Conservation (phyloP, 306 rosid species). For the Lupinus albus region DNA sequence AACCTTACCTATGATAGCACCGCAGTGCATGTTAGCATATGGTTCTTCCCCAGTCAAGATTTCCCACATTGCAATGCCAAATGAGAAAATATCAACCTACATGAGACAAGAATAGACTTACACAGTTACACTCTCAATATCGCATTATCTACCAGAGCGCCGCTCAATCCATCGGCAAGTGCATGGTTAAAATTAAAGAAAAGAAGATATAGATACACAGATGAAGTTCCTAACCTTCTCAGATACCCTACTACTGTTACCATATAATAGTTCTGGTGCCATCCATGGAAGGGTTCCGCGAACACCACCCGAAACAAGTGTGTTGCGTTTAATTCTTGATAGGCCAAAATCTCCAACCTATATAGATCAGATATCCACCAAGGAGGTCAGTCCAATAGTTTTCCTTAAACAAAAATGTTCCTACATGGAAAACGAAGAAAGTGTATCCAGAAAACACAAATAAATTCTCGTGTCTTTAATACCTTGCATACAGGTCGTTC, state of each 20-base stretch:
- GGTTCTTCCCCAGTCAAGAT: constrained; percentile 95
- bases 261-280: constrained; percentile 92
- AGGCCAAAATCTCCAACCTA: constrained; percentile 95
- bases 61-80: constrained; percentile 96
- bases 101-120: constrained; percentile 19
- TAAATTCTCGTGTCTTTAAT: constrained; percentile 34
- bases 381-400: constrained; percentile 31
- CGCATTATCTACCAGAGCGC: constrained; percentile 4
- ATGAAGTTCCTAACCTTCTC: constrained; percentile 71
- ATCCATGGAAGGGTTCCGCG: constrained; percentile 99
- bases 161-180: constrained; percentile 10
- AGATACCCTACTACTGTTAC: constrained; percentile 79
- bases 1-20: constrained; percentile 82
- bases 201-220: not conserved
- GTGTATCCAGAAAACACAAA: not conserved
- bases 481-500: constrained; percentile 96
- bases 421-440: not conserved
- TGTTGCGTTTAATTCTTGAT: constrained; percentile 86
- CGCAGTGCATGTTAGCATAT: constrained; percentile 91
- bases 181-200: constrained; percentile 16
- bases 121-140: not conserved
- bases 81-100: constrained; percentile 92
- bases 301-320: constrained; percentile 91
- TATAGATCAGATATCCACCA: constrained; percentile 38
- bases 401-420: constrained; percentile 8